phyloP scores from a whole-genome alignment of 495 filamentous ascomycete genomes.

The Trichoderma asperelloides region DNA sequence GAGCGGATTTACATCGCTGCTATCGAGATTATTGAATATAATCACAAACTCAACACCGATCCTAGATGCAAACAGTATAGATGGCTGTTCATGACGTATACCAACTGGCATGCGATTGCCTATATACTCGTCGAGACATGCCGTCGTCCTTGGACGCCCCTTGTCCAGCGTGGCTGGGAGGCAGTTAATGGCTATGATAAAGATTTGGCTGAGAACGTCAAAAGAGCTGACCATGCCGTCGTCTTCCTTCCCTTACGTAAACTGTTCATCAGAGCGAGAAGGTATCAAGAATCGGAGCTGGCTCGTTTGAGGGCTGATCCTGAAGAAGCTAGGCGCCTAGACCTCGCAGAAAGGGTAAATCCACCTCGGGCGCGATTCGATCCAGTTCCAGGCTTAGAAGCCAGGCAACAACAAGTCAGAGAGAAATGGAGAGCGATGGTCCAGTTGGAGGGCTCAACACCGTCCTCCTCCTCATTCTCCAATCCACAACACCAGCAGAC shows the following conservation, averaged over 20 bases:
- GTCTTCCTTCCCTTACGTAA: constrained; percentile 69
- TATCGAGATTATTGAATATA: constrained; percentile 69
- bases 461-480: neutral
- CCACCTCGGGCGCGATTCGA: constrained; percentile 28
- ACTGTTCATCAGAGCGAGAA: constrained; percentile 58
- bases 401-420: constrained; percentile 23
- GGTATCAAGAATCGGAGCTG: constrained; percentile 42
- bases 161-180: constrained; percentile 74
- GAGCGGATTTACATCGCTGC: constrained; percentile 67
- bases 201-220: constrained; percentile 41
- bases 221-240: constrained; percentile 40
- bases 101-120: constrained; percentile 74
- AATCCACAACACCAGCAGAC: neutral
- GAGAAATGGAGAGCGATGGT: constrained; percentile 26
- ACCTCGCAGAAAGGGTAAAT: constrained; percentile 27
- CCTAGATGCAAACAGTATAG: constrained; percentile 55
- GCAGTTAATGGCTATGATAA: constrained; percentile 56
- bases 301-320: constrained; percentile 30
- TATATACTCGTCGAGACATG: constrained; percentile 71
- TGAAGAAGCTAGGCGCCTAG: constrained; percentile 31
- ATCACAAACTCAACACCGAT: constrained; percentile 52
- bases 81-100: constrained; percentile 77
- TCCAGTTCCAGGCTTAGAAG: constrained; percentile 28
- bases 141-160: constrained; percentile 52
- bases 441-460: neutral